Evolutionary conservation across 2,329 filamentous ascomycete genomes (phyloP), one percentile per base, ranked within the genome.

Genomic region (Davidsoniella virescens): DNA sequence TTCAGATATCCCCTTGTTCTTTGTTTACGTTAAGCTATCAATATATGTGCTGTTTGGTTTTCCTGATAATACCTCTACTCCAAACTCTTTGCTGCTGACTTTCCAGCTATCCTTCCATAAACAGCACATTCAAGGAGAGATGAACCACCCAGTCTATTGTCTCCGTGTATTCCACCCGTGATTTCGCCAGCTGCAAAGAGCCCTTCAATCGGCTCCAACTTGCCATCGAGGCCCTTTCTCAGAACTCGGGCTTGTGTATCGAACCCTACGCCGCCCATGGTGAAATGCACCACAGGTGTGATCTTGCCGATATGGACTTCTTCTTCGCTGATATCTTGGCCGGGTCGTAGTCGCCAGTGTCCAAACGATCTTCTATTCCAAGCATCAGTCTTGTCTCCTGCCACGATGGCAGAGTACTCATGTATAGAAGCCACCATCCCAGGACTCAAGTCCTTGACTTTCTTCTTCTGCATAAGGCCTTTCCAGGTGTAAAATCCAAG

Each of bases 101-200:
- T 59, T 0, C 75, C 78, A 0, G 76, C 76, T 37, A 73, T 71
- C 38, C 75, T 65, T 3, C 78, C 78, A 64, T 76, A 82, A 0
- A 82, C 73, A 2, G 74, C 76, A 63, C 78, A 81, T 56, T 81
- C 77, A 5, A 82, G 59, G 49, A 81, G 56, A 1, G 75, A 79
- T 4, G 73, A 78, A 0, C 78, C 77, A 14, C 76, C 77, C 0
- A 82, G 59, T 12, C 78, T 64, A 57, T 81, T 81, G 44, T 73
- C 74, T 0, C 78, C 77, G 57, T 82, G 78, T 6, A 82, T 64
- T 0, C 78, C 78, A 0, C 78, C 78, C 0, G 76, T 78, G 16
- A 80, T 70, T 63, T 82, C 78, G 0, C 78, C 78, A 0, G 78
- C 77, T 0, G 71, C 76, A 71, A 75, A 81, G 0, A 82, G 56